Evolutionary conservation across 352 stramenopile genomes (phyloP).

Genomic region (Elongisporangium anandrum): DNA sequence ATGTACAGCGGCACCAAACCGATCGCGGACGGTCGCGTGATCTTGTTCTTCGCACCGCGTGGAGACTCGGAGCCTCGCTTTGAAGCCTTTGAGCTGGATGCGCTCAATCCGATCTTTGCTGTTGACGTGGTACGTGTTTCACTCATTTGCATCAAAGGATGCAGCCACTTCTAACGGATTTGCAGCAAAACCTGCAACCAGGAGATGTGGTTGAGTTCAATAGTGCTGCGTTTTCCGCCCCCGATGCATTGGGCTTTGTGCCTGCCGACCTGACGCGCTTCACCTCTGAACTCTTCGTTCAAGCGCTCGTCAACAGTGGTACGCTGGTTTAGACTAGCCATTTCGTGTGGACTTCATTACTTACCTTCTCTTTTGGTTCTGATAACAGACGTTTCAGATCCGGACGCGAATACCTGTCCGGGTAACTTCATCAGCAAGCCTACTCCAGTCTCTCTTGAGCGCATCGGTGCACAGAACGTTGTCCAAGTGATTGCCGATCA

Average conservation of each 20-base stretch:
- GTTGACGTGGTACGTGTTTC: constrained; percentile 47
- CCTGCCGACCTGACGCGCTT: constrained; percentile 49
- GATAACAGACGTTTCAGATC: constrained; percentile 48
- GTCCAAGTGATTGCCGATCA: constrained; percentile 51
- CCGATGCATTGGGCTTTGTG: constrained; percentile 56
- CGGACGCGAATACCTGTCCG: constrained; percentile 54
- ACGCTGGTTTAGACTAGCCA: too few species aligned
- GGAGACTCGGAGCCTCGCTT: constrained; percentile 42
- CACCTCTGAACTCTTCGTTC: constrained; percentile 38
- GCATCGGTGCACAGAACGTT: constrained; percentile 18
- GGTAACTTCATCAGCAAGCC: constrained; percentile 65
- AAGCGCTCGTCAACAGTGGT: constrained; percentile 67
- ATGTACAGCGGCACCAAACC: constrained; percentile 28
- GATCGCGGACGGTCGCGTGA: constrained; percentile 42
- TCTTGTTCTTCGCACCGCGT: constrained; percentile 57
- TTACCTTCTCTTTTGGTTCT: neutral
- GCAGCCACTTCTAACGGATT: constrained; percentile 3
- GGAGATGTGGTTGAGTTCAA: constrained; percentile 64
- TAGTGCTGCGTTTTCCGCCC: constrained; percentile 50
- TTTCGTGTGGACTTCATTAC: neutral
- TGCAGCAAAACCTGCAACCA: constrained; percentile 36
- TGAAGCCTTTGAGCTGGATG: constrained; percentile 54
- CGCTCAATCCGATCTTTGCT: constrained; percentile 52
- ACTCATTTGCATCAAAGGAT: neutral
- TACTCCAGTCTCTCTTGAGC: constrained; percentile 29